Conservation (phyloP, 83 land plant species). For the Thuja plicata region DNA sequence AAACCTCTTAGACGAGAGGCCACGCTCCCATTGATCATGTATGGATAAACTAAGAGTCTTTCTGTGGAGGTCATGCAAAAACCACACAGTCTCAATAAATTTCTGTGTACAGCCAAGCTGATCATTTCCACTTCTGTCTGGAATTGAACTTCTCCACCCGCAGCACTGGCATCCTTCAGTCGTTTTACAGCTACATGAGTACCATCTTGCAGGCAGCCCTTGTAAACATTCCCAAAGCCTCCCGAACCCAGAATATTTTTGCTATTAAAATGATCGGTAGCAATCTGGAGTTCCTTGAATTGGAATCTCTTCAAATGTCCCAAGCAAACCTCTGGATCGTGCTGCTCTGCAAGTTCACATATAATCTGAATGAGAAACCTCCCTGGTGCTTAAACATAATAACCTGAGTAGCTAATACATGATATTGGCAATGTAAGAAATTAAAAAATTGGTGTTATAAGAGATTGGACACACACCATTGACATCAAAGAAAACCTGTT, state of each 20-base stretch:
- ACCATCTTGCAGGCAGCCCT: conserved; percentile 53
- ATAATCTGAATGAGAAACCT: not conserved
- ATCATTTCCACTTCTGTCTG: conserved; percentile 74
- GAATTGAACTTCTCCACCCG: conserved; percentile 65
- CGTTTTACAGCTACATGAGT: conserved; percentile 68
- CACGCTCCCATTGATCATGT: conserved; percentile 78
- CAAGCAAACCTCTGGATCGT: conserved; percentile 50
- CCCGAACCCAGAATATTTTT: conserved; percentile 66
- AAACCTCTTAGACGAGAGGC: conserved; percentile 69
- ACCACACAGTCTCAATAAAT: conserved; percentile 57
- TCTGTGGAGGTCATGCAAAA: conserved; percentile 60
- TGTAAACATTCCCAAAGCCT: conserved; percentile 70
- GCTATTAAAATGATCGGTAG: conserved; percentile 57
- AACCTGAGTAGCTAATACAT: not conserved
- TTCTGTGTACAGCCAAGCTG: conserved; percentile 71
- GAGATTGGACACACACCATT: conserved; percentile 38
- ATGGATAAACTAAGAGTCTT: conserved; percentile 65
- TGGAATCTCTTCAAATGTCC: conserved; percentile 67
- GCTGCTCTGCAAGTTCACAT: conserved; percentile 40
- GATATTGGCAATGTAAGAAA: not conserved
- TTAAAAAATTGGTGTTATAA: not conserved
- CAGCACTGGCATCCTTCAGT: conserved; percentile 61
- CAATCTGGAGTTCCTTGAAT: conserved; percentile 58
- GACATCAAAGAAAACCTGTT: conserved; percentile 55
- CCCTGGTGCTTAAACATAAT: not conserved